Base-by-base conservation (phyloP, 2,329 filamentous ascomycete species). In the Fusarium neocosmosporiellum region DNA sequence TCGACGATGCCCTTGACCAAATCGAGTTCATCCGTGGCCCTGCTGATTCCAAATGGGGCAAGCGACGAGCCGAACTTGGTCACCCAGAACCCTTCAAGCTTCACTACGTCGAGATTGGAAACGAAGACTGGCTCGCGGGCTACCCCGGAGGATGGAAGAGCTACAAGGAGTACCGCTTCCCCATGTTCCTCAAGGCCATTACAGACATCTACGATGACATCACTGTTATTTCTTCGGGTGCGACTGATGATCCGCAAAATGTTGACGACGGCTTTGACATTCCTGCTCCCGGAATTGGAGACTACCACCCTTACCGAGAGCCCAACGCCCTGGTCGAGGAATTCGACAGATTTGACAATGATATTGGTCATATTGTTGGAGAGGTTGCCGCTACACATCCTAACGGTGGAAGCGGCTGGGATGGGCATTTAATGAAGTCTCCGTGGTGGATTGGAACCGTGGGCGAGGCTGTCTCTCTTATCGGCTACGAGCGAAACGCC, bases 401-500 rank as follows among this genome's bases (percentile, higher is more conserved):
- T 31, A 88, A 88, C 69, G 86, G 86, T n/a, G 85, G 85, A 7
- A 85, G 80, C 20, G 82, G 83, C 69, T 88, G 85, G 83, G 72
- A 79, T 2, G 85, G 84, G 4, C 74, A 83, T 16, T 83, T 86
- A 57, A 83, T 83, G 73, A 78, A 81, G 37, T 88, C 84, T 71
- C 87, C 85, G 1, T 89, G 86, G 83, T 88, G 87, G 89, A 87
- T 88, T 58, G 90, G 89, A 29, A 84, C 87, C 10, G 88, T 93
- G 4, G 87, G 87, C 16, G 91, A 93, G 78, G 90, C 89, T 27
- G 85, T 93, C n/a, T 90, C 88, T 63, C 83, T 92, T 18, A 85
- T 93, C 69, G 88, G 90, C 20, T 88, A 89, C 33, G 91, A 93
- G 84, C 85, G 91, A 64, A 93, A 93, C 80, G 84, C 86, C 5